phyloP scores from a whole-genome alignment of 2,329 filamentous ascomycete genomes.

The Cladosporium cucumerinum region DNA sequence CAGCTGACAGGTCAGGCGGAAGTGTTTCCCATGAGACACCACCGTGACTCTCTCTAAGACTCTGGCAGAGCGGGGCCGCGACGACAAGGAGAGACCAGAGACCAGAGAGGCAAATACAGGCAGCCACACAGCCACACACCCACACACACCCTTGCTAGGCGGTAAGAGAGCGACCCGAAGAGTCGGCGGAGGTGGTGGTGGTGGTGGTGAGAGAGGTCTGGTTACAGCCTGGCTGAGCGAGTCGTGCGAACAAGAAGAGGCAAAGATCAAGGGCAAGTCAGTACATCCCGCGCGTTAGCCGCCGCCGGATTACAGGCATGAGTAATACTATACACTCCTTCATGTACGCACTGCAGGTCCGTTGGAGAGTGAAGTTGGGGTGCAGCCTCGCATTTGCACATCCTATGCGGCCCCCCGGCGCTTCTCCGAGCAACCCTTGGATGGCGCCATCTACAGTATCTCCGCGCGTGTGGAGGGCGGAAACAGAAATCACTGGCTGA shows the following conservation, averaged over 20 bases:
- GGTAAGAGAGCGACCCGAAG: background rate
- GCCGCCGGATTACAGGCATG: constrained; percentile 1
- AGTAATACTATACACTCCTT: constrained; percentile 11
- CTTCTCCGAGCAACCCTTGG: background rate
- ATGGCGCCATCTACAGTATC: background rate
- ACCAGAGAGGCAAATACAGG: background rate
- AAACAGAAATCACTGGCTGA: background rate
- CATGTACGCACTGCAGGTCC: constrained; percentile 3
- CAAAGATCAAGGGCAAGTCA: background rate
- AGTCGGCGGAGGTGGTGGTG: background rate
- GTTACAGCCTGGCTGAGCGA: background rate
- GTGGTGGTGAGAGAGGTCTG: background rate
- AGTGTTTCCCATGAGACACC: constrained; percentile 1
- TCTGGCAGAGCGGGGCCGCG: background rate
- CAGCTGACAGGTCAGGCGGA: constrained; percentile 4
- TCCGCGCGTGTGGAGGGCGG: background rate
- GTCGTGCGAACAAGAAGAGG: background rate
- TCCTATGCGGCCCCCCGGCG: background rate
- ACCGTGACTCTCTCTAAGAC: background rate
- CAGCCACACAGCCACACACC: constrained; percentile 8
- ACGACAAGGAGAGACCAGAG: background rate
- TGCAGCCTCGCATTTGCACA: constrained; percentile 9
- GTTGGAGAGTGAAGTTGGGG: background rate
- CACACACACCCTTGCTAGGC: background rate
- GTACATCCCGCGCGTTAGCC: constrained; percentile 13